Base-by-base conservation (phyloP, 139 green algal genomes). In the Chlamydomonas urium region DNA sequence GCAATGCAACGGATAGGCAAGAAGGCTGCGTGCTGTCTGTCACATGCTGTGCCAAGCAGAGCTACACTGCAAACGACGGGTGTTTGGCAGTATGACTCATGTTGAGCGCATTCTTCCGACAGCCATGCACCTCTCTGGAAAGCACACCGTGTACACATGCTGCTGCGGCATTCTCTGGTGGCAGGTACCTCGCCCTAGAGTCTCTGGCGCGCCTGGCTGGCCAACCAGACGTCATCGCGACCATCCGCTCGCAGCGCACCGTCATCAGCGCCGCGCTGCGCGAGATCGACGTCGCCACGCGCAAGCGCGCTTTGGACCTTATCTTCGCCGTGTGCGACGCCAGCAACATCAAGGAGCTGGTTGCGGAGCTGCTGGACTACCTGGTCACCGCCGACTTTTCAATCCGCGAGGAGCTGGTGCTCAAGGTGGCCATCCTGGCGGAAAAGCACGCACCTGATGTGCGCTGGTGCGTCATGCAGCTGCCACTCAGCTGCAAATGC, bases 401-500 rank as follows among this genome's bases (percentile, higher is more conserved):
- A 5, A 92, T 99, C 75, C 81, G 92, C 0, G 95, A 99, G 76
- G 95, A 99, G 87, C 83, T 99, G 69, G 90, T 96, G 50, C 86
- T 99, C 29, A 98, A 98, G 78, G 73, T 79, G 24, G 94, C 94
- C 21, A 95, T 99, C 45, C 81, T 99, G 65, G 94, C 95, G 3
- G 95, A 99, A 82, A 88, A 92, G 33, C 96, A 89, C 67, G 90
- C 90, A 23, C 80, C 88, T 6, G 81, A 73, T 66, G 86, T 94
- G 63, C 70, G 86, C 47, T 97, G 94, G 90, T 96, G 94, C 48
- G 82, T 8, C 53, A 14, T 63, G 24, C 21, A 26, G 45, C 45
- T 56, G 21, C 21, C 17, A 56, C 17, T 26, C 21, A 56, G 17
- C 17, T 21, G 45, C 45, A 56, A 26, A 26, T 56, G 17, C 21